These are phyloP conservation scores for Roridomyces roridus DNA, from an alignment of 768 basidiomycete genomes.

Conservation along the genomic window DNA sequence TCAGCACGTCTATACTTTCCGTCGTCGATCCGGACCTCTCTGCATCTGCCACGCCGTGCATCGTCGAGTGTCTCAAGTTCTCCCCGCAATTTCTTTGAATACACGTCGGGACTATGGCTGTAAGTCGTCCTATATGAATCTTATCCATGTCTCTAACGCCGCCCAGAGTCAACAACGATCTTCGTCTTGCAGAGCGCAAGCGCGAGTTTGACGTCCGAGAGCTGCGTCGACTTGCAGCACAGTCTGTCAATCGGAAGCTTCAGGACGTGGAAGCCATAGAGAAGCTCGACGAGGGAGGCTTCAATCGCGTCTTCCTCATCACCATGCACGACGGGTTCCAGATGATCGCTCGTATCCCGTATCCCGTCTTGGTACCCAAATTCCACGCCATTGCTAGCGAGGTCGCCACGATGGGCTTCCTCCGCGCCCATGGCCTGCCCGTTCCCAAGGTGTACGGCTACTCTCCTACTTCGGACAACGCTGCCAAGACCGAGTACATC, in stretches of 20 bases:
- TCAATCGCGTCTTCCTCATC: constrained; percentile 36
- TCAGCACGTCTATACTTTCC: constrained; percentile 24
- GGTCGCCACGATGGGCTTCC: constrained; percentile 50
- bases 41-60: constrained; percentile 27
- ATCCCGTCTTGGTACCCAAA: constrained; percentile 42
- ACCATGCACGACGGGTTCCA: constrained; percentile 37
- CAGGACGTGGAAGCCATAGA: constrained; percentile 33
- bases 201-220: constrained; percentile 37
- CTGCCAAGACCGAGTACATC: constrained; percentile 50
- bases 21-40: constrained; percentile 25
- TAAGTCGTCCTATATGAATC: constrained; percentile 34
- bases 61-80: constrained; percentile 31
- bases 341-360: constrained; percentile 50
- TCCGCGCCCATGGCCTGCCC: constrained; percentile 45
- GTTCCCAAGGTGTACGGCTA: constrained; percentile 49
- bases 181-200: constrained; percentile 41
- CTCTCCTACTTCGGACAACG: constrained; percentile 45
- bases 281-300: constrained; percentile 52
- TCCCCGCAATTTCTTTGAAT: constrained; percentile 34
- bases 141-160: constrained; percentile 25
- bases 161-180: constrained; percentile 33
- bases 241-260: constrained; percentile 36
- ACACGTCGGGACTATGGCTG: constrained; percentile 37
- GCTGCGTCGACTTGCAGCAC: constrained; percentile 41
- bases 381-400: constrained; percentile 49